Base-by-base conservation (phyloP, 192 early-diverging fungal genomes). In the Coemansia sp. region DNA sequence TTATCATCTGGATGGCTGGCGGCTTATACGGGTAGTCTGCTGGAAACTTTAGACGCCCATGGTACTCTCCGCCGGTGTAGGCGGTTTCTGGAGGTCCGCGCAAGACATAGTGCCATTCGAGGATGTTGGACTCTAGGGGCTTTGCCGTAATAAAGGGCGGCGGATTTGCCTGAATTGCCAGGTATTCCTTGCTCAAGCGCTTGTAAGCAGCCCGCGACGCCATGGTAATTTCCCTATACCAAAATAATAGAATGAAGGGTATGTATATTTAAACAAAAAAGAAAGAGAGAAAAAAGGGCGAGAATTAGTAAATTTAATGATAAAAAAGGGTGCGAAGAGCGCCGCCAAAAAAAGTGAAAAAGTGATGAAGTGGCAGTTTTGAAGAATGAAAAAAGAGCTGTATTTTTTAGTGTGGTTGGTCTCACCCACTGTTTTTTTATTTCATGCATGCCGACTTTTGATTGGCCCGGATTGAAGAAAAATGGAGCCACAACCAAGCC, bases 51-150 rank as follows among this genome's bases (percentile, higher is more conserved):
- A 99, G 84, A 45, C 81, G 82, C 17, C 88, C 98, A 72, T 96
- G 93, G 80, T 96, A 99, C 83, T 97, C 91, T 56, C 98, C 98
- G 66, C 90, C 92, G 57, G 88, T 86, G 64, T 96, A 99, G 20
- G 93, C 93, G 8, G 95, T 95, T 56, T 95, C 95, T n/a, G 93
- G 92, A 61, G 98, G 98, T 37, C 98, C 98, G 52, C 90, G 90
- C 53, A 99, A 89, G 33, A 99, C 90, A 79, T 98, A 99, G 81
- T 99, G 96, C 95, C 98, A 99, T 83, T 98, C 96, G 38, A 98
- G 88, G 67, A 99, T 98, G 78, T 99, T 96, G 48, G 78, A 78
- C 70, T 99, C 98, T 15, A 96, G 81, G 14, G 98, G 98, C 70
- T 92, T 93, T 9, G 98, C 95, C 56, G 87, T 86, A 64, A 99